A percentile compares a stretch with the other conserved stretches of the same genome.
Conservation (phyloP, 2,329 filamentous ascomycete genomes). For the Fusarium sp. region DNA sequence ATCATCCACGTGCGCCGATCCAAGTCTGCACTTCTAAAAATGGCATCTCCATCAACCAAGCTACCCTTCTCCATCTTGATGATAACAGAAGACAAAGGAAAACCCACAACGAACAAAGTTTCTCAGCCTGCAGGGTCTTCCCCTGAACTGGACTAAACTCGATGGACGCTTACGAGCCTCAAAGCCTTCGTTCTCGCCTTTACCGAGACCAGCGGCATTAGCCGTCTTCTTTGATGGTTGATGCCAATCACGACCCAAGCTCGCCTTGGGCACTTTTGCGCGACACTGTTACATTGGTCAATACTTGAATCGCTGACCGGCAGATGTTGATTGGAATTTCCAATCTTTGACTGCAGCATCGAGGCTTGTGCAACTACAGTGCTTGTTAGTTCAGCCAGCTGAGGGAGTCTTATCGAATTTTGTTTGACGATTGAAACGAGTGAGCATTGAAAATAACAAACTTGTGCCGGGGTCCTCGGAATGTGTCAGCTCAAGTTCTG, state of each 20-base stretch:
- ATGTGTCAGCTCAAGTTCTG: background rate
- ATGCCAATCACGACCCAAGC: conserved; percentile 21
- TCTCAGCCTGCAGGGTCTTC: conserved; percentile 31
- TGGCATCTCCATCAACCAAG: conserved; percentile 1
- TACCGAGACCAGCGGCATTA: conserved; percentile 6
- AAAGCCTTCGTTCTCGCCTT: conserved; percentile 20
- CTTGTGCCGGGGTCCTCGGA: background rate
- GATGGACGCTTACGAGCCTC: conserved; percentile 37
- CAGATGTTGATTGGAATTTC: background rate
- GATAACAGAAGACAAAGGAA: conserved; percentile 1
- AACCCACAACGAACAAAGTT: conserved; percentile 15
- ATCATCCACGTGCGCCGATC: conserved; percentile 8
- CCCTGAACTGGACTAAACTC: conserved; percentile 21
- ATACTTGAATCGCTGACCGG: background rate
- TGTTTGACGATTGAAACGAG: background rate
- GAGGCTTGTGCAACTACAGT: background rate
- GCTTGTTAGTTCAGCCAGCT: background rate
- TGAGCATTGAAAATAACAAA: conserved; percentile 4
- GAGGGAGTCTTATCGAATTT: background rate
- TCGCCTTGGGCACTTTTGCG: conserved; percentile 18
- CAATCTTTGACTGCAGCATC: conserved; percentile 9
- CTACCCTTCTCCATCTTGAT: conserved; percentile 21
- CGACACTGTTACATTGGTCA: conserved; percentile 6
- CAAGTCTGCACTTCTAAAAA: background rate
- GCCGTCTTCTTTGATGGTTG: conserved; percentile 11